Evolutionary conservation across 2,329 filamentous ascomycete species (phyloP).

Genomic region (Botrytis medusae): DNA sequence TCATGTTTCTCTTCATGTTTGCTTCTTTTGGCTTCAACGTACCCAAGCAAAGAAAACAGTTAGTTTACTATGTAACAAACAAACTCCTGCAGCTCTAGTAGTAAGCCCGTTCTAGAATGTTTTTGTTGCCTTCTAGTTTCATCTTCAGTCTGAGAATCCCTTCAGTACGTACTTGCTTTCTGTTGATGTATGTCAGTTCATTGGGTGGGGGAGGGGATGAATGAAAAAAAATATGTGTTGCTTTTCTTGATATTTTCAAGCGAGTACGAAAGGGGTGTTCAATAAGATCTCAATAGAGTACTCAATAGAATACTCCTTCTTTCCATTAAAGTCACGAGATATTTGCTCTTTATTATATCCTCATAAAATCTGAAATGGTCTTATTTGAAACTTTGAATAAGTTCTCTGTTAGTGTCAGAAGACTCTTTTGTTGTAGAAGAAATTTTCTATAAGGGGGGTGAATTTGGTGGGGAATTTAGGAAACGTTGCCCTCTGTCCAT

Average conservation of each 20-base stretch:
- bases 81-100: background rate
- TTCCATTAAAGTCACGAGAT: background rate
- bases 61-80: background rate
- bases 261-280: constrained; percentile 13
- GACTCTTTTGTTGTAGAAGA: background rate
- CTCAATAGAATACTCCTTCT: constrained; percentile 17
- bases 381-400: constrained; percentile 2
- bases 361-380: background rate
- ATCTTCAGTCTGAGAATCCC: background rate
- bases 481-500: background rate
- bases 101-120: background rate
- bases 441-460: background rate
- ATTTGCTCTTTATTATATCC: constrained; percentile 6
- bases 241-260: background rate
- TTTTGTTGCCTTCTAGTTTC: background rate
- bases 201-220: background rate
- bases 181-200: background rate
- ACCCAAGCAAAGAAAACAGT: background rate
- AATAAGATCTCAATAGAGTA: constrained; percentile 14
- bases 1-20: background rate
- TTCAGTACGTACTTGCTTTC: background rate
- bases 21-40: background rate
- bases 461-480: background rate
- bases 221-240: too few relatives aligned
- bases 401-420: background rate